Base-by-base conservation (phyloP, 306 rosid species). In the Medicago ruthenica region DNA sequence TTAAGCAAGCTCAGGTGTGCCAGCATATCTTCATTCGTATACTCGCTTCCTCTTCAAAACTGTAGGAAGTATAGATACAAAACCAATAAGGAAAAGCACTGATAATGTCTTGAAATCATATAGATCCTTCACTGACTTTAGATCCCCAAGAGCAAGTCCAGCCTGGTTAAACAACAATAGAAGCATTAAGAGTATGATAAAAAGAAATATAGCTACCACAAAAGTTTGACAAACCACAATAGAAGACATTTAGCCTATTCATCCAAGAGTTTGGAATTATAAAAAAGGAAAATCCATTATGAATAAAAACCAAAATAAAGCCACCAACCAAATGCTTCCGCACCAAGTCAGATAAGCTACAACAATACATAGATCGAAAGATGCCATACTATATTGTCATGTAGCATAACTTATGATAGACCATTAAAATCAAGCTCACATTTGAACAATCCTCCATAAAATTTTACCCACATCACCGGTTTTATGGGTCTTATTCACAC, bases 131-230 rank as follows among this genome's bases (percentile, higher is more conserved):
- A 95, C 85, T n/a, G 98, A 95, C 78, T 89, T 90, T 40, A 95
- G 92, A 89, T 95, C 98, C 79, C 97, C 98, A 8, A 95, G 98
- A 74, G 98, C 96, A 82, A 90, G 98, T 71, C 98, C 98, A 66
- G 98, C 98, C 98, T 95, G 81, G 70, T 72, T 75, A 78, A 54
- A 79, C 77, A 83, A 67, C 51, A 73, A 82, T 31, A 11, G 67
- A 75, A 31, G 70, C 13, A 36, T 67, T 18, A 70, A 24, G 70
- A 79, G 47, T 36, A 10, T 24, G 69, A 65, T 51, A 17, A 55
- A 67, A 24, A 54, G 51, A 58, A 36, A 53, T 59, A 70, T 6
- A 76, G 61, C 69, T 54, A 62, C 21, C 24, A 71, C 64, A 55
- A n/a, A 57, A 20, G 58, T 54, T 18, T 39, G 48, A 69, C 42